Evolutionary conservation across 2,329 filamentous ascomycete genomes (phyloP).

Genomic region (Moelleriella libera): DNA sequence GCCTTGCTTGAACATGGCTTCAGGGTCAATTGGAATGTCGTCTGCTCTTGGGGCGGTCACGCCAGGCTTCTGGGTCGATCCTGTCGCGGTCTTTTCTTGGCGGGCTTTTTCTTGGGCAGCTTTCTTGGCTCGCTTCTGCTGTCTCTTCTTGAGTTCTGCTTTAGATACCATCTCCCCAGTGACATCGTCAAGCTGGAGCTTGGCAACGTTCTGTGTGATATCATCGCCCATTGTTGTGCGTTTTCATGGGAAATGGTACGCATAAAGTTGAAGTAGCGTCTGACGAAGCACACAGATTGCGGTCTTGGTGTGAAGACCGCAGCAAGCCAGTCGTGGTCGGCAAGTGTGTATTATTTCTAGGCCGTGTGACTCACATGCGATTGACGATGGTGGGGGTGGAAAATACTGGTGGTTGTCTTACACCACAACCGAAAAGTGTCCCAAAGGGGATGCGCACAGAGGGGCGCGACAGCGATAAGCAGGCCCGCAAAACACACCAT

Average conservation of each 20-base stretch:
- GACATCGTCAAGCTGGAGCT: conserved; percentile 46
- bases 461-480: no score
- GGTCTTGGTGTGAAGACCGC: no score
- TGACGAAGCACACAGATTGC: no score
- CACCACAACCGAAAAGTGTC: no score
- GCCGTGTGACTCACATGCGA: neutral
- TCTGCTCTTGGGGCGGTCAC: conserved; percentile 17
- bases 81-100: conserved; percentile 66
- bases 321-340: no score
- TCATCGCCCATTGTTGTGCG: conserved; percentile 29
- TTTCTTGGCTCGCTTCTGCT: conserved; percentile 43
- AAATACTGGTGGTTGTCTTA: neutral
- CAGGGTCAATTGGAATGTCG: conserved; percentile 26
- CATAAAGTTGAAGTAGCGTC: no score
- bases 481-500: no score
- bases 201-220: conserved; percentile 32
- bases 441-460: no score
- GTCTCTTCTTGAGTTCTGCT: conserved; percentile 44
- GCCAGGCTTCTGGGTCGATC: conserved; percentile 25
- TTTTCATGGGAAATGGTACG: neutral
- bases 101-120: conserved; percentile 53
- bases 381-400: neutral
- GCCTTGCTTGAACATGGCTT: conserved; percentile 68
- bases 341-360: neutral
- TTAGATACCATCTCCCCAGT: conserved; percentile 53